Evolutionary conservation across 2,329 filamentous ascomycete species (phyloP).

Genomic region (Aspergillus novoparasiticus): DNA sequence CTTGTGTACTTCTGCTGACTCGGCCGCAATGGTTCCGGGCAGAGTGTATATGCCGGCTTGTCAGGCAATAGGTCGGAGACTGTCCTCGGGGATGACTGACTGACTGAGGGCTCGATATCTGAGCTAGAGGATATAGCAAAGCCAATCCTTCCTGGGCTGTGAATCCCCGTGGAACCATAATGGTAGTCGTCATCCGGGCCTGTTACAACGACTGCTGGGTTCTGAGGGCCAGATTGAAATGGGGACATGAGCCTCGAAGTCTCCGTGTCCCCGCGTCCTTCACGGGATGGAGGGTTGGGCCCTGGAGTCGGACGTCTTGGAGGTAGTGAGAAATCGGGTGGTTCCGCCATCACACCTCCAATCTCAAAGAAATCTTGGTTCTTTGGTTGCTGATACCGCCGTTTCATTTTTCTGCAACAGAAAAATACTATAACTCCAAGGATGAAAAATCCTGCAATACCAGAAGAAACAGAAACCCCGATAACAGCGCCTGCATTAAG

Average conservation of each 20-base stretch:
- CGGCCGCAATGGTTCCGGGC: constrained; percentile 42
- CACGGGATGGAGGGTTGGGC: constrained; percentile 16
- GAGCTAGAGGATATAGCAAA: constrained; percentile 33
- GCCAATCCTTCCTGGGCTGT: constrained; percentile 28
- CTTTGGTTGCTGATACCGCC: constrained; percentile 23
- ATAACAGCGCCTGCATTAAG: constrained; percentile 37
- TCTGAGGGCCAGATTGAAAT: constrained; percentile 18
- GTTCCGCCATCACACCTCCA: constrained; percentile 42
- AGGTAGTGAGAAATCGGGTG: constrained; percentile 33
- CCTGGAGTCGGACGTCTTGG: constrained; percentile 25
- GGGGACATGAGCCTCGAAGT: constrained; percentile 23
- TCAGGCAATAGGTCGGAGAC: constrained; percentile 42
- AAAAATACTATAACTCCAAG: constrained; percentile 36
- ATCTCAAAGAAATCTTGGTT: constrained; percentile 40
- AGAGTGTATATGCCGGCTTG: constrained; percentile 34
- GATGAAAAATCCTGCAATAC: constrained; percentile 38
- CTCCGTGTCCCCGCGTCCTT: constrained; percentile 17
- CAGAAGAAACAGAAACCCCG: constrained; percentile 40
- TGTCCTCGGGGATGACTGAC: constrained; percentile 38
- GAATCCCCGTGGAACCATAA: constrained; percentile 2
- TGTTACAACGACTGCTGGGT: constrained; percentile 24
- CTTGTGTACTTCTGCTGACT: constrained; percentile 25
- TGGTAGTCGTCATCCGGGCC: constrained; percentile 15
- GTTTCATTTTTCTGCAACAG: constrained; percentile 32
- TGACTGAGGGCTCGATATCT: constrained; percentile 34